Evolutionary conservation across 1,284 basidiomycete genomes (phyloP), one percentile per base, ranked within the genome.

Genomic region (Dichomitus squalens): DNA sequence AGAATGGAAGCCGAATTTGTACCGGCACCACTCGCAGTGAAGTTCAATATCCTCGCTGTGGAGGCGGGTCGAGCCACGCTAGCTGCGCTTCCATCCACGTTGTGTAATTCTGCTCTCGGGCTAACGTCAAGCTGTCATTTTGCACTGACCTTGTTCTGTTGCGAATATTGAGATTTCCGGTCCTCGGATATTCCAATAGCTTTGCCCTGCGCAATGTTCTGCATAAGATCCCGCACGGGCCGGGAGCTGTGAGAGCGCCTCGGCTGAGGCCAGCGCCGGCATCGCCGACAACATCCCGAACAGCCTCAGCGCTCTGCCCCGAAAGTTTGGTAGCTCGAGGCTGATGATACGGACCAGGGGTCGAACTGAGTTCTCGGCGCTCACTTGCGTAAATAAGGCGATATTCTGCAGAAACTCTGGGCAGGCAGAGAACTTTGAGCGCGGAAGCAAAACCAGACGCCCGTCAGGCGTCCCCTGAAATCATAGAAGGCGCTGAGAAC

Each of bases 261-360:
- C 23, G 41, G 35, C 51, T 33, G 51, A n/a, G n/a, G 23, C 40
- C 49, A 34, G 44, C 52, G 55, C 53, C 47, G 27, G 40, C 35
- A 25, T 49, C 35, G 55, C 60, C 60, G 57, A 62, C 60, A 54
- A 52, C 40, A 53, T 29, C 20, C 60, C 60, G 57, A 36, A 14
- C 12, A 35, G 46, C 31, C 46, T n/a, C 29, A n/a, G 33, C 29
- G 29, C 21, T 16, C 61, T 58, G 58, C 55, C 49, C 61, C 61
- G 34, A 53, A n/a, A 27, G 55, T 52, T 49, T 38, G 61, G 61
- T 63, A 63, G 57, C 61, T 63, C 58, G 56, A 56, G 54, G 61
- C 53, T 63, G 58, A 63, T 53, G 40, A 16, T 18, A 25, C 16
- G 25, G 29, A n/a, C 11, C 35, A 11, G 40, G 21, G 34, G 44